Conservation (phyloP, 345 rosid species). For the Corymbia maculata region DNA sequence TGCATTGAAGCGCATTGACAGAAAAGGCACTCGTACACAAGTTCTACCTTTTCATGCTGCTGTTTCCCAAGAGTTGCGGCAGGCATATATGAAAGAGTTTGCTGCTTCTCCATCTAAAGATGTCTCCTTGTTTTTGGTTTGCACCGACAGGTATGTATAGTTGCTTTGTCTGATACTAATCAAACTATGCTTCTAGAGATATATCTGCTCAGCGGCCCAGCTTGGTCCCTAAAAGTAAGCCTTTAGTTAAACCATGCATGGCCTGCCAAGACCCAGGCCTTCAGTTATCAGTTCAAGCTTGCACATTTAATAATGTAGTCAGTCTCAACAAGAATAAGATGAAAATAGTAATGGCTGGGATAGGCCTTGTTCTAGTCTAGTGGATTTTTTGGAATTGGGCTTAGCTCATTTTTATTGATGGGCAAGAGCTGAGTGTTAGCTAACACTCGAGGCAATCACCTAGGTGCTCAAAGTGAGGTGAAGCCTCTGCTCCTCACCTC, state of each 20-base stretch:
- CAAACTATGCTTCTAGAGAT: not conserved
- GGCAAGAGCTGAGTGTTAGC: not conserved
- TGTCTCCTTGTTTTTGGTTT: conserved; percentile 57
- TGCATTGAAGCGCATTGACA: conserved; percentile 62
- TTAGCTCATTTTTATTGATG: not conserved
- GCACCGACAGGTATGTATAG: conserved; percentile 67
- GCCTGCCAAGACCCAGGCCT: not conserved
- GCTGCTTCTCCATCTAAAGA: conserved; percentile 26
- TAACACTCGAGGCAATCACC: not conserved
- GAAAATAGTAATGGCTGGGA: not conserved
- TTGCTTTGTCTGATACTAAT: not conserved
- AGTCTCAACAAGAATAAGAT: not conserved
- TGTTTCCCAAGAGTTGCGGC: conserved; percentile 53
- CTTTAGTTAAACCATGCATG: not conserved
- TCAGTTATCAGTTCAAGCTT: not conserved
- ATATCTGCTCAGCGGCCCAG: not conserved
- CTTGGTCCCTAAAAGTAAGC: not conserved
- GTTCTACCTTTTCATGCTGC: conserved; percentile 93
- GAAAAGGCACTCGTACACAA: conserved; percentile 38
- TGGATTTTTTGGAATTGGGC: not conserved
- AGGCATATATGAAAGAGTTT: conserved; percentile 76
- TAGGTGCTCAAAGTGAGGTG: not conserved
- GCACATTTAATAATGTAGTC: not conserved
- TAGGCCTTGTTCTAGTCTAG: not conserved
- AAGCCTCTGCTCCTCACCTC: not conserved